Percentiles rank a stretch among this genome's conserved stretches.
Conservation (phyloP, 208 protist species). For the Trypanosoma platydactyli region DNA sequence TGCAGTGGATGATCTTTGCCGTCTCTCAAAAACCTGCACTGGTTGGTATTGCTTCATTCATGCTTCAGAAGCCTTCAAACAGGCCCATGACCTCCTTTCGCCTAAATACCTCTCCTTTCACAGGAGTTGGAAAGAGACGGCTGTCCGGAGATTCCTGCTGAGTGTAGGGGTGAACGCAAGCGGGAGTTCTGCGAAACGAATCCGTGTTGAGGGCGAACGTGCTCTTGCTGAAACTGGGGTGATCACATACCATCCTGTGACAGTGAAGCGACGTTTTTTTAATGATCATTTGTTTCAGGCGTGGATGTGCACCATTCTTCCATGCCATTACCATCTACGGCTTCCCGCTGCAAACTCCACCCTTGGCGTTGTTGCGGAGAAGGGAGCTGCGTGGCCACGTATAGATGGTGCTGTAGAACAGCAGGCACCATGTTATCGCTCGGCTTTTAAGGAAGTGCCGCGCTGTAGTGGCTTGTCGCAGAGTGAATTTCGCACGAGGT, state of each 20-base stretch:
- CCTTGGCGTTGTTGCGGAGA: constrained; percentile 12
- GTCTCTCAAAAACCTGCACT: constrained; percentile 70
- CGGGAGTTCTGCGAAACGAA: constrained; percentile 24
- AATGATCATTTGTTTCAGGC: constrained; percentile 85
- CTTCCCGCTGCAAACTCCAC: constrained; percentile 9
- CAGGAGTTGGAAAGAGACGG: constrained; percentile 78
- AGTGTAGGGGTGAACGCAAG: not conserved
- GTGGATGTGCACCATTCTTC: constrained; percentile 89
- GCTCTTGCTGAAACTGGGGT: not conserved
- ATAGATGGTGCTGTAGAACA: not conserved
- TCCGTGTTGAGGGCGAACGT: constrained; percentile 1
- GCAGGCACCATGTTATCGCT: constrained; percentile 41
- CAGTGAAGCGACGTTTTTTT: constrained; percentile 65
- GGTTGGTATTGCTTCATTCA: constrained; percentile 84
- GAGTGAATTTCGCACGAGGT: constrained; percentile 66
- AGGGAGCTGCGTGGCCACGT: constrained; percentile 20
- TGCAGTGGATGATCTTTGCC: constrained; percentile 61
- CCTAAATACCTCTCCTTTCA: constrained; percentile 58
- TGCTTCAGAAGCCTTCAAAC: constrained; percentile 80
- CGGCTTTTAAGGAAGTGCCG: constrained; percentile 60
- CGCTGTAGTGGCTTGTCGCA: constrained; percentile 52
- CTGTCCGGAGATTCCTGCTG: constrained; percentile 58
- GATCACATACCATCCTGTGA: constrained; percentile 48
- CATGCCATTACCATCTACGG: constrained; percentile 66
- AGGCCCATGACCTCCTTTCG: constrained; percentile 60